phyloP scores from a whole-genome alignment of 768 basidiomycete species.

The Pilatotrama ljubarskyi region DNA sequence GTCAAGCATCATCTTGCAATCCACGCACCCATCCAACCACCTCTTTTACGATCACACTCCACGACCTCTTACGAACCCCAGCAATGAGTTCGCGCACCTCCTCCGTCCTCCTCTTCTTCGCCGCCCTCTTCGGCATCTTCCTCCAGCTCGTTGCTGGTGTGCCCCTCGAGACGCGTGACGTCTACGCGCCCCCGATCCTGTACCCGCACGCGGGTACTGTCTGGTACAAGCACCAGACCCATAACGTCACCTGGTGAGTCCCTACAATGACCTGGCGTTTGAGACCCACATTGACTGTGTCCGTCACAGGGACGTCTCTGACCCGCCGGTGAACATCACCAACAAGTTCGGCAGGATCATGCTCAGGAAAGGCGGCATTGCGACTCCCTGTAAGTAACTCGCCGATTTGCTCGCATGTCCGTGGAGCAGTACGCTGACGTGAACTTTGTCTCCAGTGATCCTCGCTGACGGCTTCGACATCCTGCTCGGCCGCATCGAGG shows the following conservation, averaged over 20 bases:
- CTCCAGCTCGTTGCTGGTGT: background rate
- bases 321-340: constrained; percentile 40
- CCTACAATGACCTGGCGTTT: background rate
- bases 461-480: constrained; percentile 39
- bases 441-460: constrained; percentile 24
- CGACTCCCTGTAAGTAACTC: constrained; percentile 30
- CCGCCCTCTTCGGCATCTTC: background rate
- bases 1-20: background rate
- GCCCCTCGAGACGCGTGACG: constrained; percentile 11
- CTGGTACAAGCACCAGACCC: constrained; percentile 16
- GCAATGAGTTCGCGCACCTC: background rate
- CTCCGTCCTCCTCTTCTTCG: constrained; percentile 6
- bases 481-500: constrained; percentile 33
- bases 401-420: too few species aligned
- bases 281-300: background rate
- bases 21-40: background rate
- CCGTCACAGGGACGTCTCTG: constrained; percentile 28
- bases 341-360: constrained; percentile 26
- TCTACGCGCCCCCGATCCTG: constrained; percentile 9
- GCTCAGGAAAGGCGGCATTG: constrained; percentile 25
- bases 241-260: constrained; percentile 19
- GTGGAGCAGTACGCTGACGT: too few species aligned
- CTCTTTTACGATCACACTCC: background rate
- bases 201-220: constrained; percentile 19
- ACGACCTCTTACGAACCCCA: background rate